Evolutionary conservation across 139 green algal genomes (phyloP), one percentile per base, ranked within the genome.

Genomic region (Auxenochlorella protothecoides): DNA sequence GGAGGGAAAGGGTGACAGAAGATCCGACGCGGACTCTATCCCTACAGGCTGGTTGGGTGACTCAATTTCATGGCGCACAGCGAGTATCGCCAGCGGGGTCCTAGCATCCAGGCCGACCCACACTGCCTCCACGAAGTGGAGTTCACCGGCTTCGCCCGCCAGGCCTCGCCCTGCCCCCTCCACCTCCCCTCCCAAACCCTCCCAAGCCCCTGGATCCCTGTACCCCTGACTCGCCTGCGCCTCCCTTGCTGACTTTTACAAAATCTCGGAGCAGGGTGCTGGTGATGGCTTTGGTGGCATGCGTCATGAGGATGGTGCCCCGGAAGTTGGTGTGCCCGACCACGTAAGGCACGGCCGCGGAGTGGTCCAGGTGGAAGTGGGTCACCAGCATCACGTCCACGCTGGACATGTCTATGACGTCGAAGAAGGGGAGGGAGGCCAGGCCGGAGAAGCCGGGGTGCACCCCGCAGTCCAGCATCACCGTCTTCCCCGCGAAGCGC

Each of bases 311-410:
- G 62, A 98, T 86, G 10, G 86, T 83, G 0, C 95, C 95, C 74
- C 87, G 81, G 81, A 98, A 98, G 64, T 79, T 85, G 3, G 93
- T 98, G 69, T 91, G 86, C 8, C 79, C 76, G 2, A 96, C 76
- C 10, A 99, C 83, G 71, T 92, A 97, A 0, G 94, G 94, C 61
- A 99, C 83, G 12, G 94, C 92, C 8, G 94, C 94, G 77, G 89
- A 96, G 80, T 99, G 94, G 81, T 99, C 94, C 55, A 98, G 83
- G 74, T 99, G 94, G 69, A 99, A 99, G 80, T 99, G 95, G 2
- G 95, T 99, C 54, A 99, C 89, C 8, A 99, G 89, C 15, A 92
- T 86, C 13, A 92, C 85, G 73, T 98, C 91, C 13, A 98, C 80
- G 5, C 72, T 79, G 15, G 81, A 72, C 8, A 96, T 72, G 61